These are phyloP conservation scores for Caryopteris hybrid DNA, from an alignment of 305 asterid species.

Conservation along the genomic window DNA sequence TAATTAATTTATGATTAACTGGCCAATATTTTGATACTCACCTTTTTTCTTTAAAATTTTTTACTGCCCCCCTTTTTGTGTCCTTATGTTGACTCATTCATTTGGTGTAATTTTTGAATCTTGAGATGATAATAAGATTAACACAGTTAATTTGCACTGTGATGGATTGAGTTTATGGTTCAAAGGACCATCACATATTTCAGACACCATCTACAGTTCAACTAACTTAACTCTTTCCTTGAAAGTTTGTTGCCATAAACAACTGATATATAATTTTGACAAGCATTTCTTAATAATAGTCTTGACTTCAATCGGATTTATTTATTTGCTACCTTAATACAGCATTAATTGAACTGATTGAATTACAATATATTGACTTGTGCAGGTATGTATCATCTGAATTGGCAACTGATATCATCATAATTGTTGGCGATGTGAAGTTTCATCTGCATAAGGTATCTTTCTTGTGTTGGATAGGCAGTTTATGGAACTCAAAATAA, in stretches of 20 bases:
- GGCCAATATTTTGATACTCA: conserved; percentile 28
- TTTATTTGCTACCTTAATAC: not conserved
- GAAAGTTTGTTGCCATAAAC: not conserved
- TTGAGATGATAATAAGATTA: not conserved
- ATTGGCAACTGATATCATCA: conserved; percentile 62
- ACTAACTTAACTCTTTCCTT: not conserved
- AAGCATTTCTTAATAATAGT: not conserved
- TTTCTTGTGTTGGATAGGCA: not conserved
- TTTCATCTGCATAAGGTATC: conserved; percentile 93
- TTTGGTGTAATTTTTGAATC: conserved; percentile 6
- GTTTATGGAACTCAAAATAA: not conserved
- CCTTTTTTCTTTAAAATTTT: conserved; percentile 16
- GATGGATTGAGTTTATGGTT: not conserved
- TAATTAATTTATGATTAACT: conserved; percentile 14
- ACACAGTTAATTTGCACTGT: conserved; percentile 3
- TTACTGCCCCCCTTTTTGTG: conserved; percentile 26
- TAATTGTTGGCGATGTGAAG: conserved; percentile 54
- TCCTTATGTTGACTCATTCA: conserved; percentile 31
- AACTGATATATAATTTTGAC: not conserved
- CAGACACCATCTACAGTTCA: not conserved
- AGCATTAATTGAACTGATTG: not conserved
- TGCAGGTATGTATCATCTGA: conserved; percentile 74
- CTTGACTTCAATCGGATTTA: not conserved
- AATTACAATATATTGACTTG: not conserved
- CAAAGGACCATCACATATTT: not conserved